Evolutionary conservation across 345 rosid species (phyloP), one percentile per base, ranked within the genome.

Genomic region (Salix koriyanagi): DNA sequence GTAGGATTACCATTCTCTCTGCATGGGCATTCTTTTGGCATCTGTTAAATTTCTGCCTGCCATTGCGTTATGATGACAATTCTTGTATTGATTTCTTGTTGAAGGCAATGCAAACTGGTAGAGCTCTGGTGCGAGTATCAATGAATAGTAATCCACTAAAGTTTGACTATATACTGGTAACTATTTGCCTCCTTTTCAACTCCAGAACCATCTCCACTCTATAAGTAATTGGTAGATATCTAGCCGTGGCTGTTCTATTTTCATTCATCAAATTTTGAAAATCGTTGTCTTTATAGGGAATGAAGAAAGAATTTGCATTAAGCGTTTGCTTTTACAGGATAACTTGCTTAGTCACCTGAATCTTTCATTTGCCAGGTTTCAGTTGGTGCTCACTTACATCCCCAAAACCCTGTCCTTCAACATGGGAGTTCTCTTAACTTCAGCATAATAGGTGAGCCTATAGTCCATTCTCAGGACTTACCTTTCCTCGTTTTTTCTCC

Each of bases 151-250:
- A 65, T 77, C 85, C 81, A 42, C 81, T 48, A 77, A 92, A 92
- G 87, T 88, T 95, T 64, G 97, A 91, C 83, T 91, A 91, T 82
- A 41, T 90, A 39, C 83, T 94, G 91, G 98, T 94, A 89, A 67
- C 68, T 77, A 48, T 76, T 76, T 66, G 46, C 30, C 36, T 65
- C 60, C 23, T 52, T 58, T 50, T 69, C 54, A 69, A 71, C 23
- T 16, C 37, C 48, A 52, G 32, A 56, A 77, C 76, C 26, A n/a
- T 69, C 39, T 74, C 34, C 67, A 25, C 26, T 58, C 23, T 16
- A n/a, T 19, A 67, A 66, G 56, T 60, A 52, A 48, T 50, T 73
- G 60, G 15, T 64, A 61, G 44, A 44, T 9, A 30, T 69, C 28
- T 19, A 39, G 21, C 30, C 1, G 7, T 28, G 6, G 66, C 28